Base-by-base conservation (phyloP, 225 moss, liverwort and hornwort species). In the Sphagnum tenellum region DNA sequence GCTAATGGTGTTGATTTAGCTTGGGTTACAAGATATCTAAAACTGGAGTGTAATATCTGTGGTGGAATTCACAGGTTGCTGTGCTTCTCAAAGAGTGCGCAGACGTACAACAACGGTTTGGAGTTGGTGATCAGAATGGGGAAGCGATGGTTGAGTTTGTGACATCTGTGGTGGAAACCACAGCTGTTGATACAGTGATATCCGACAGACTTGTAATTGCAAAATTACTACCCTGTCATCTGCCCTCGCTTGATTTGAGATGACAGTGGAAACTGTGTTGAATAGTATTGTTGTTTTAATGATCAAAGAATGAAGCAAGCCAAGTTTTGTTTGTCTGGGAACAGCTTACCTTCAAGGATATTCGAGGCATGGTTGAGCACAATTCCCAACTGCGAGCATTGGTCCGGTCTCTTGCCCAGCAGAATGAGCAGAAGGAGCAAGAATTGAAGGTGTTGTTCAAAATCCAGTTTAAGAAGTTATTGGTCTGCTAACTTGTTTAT, bases 311-410 rank as follows among this genome's bases (percentile, higher is more conserved):
- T 48, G 48, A 45, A 62, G 44, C 29, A 29, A 29, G 29, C 29
- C 29, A 29, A 29, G 29, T 29, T 29, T 29, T 59, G 59, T 61
- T 10, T 48, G 46, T 64, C 29, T 59, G 44, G 49, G 46, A 60
- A 46, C 82, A 90, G 90, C 78, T 90, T 46, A 78, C 96, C 47
- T 96, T 96, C 56, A 96, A 87, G 76, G 96, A 96, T 70, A 92
- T 96, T 61, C 79, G 85, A 77, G 96, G 92, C 56, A 87, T 96
- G 96, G 96, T 96, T 63, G 96, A 92, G 79, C 92, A 92, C 66
- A 96, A 96, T 71, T 88, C 90, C 70, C 88, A 88, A 55, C 51
- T 96, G 67, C 92, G 96, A 64, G 82, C 86, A 64, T 71, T 96
- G 67, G 88, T 92, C 51, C 78, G 92, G 81, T 78, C 84, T 60